phyloP scores from a whole-genome alignment of 495 filamentous ascomycete species.

The Penicillium manginii region DNA sequence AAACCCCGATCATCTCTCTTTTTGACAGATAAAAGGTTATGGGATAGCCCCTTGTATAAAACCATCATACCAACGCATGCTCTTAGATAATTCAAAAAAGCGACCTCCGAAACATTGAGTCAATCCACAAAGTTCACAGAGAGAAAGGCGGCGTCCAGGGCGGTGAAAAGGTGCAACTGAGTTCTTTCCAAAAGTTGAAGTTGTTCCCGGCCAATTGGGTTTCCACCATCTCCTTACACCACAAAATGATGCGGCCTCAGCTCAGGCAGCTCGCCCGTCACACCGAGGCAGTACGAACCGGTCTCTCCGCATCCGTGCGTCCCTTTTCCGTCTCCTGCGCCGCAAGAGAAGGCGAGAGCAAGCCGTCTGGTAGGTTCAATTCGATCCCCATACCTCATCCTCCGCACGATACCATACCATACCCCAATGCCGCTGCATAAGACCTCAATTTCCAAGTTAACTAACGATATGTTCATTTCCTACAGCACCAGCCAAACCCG shows the following conservation, averaged over 20 bases:
- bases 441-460: no score
- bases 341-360: slow-evolving; percentile 23
- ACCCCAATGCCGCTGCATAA: no score
- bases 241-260: slow-evolving; percentile 39
- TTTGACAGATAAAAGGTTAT: no score
- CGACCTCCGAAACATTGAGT: no score
- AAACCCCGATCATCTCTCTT: no score
- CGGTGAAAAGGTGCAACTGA: neutral
- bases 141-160: neutral
- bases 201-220: slow-evolving; percentile 5
- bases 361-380: slow-evolving; percentile 31
- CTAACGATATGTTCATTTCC: no score
- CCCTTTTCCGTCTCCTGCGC: slow-evolving; percentile 36
- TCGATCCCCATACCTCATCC: neutral
- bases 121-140: neutral
- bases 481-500: slow-evolving; percentile 1
- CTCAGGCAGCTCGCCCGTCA: slow-evolving; percentile 26
- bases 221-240: slow-evolving; percentile 12
- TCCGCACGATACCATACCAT: no score
- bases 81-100: no score
- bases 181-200: slow-evolving; percentile 19
- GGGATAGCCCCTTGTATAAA: no score
- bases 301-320: slow-evolving; percentile 23
- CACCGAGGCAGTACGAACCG: slow-evolving; percentile 19
- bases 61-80: no score